Conservation (phyloP, 257 asterid species). For the Penstemon newberryi region DNA sequence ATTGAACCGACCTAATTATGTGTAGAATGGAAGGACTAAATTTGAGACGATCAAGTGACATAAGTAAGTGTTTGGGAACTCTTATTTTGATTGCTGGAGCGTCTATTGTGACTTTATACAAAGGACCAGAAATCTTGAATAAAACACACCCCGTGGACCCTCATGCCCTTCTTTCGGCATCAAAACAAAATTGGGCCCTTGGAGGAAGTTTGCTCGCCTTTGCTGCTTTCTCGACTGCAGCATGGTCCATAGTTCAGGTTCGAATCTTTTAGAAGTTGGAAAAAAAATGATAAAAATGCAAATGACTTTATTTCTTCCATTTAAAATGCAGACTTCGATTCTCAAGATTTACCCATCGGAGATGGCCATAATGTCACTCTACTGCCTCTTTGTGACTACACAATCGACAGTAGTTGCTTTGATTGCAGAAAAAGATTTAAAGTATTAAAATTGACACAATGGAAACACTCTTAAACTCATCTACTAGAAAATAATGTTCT, state of each 20-base stretch:
- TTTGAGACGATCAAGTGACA: conserved; percentile 37
- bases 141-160: conserved; percentile 21
- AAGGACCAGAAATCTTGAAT: conserved; percentile 45
- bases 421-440: conserved; percentile 41
- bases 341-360: conserved; percentile 53
- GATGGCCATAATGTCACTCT: conserved; percentile 48
- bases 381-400: conserved; percentile 46
- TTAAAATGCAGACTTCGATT: conserved; percentile 39
- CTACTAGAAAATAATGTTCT: too few relatives aligned
- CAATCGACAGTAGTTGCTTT: conserved; percentile 44
- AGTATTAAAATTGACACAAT: too few relatives aligned
- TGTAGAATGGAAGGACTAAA: conserved; percentile 47
- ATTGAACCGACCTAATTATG: background rate
- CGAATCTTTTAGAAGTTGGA: background rate
- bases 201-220: conserved; percentile 46
- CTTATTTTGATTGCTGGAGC: conserved; percentile 47
- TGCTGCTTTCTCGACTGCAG: conserved; percentile 46
- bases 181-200: conserved; percentile 45
- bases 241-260: conserved; percentile 60
- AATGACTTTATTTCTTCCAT: background rate
- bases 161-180: conserved; percentile 8
- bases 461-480: too few relatives aligned
- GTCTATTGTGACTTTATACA: conserved; percentile 45
- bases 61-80: conserved; percentile 43
- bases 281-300: background rate